Evolutionary conservation across 2,329 filamentous ascomycete species (phyloP), one percentile per base, ranked within the genome.

Genomic region (Dothiorella sarmentorum): DNA sequence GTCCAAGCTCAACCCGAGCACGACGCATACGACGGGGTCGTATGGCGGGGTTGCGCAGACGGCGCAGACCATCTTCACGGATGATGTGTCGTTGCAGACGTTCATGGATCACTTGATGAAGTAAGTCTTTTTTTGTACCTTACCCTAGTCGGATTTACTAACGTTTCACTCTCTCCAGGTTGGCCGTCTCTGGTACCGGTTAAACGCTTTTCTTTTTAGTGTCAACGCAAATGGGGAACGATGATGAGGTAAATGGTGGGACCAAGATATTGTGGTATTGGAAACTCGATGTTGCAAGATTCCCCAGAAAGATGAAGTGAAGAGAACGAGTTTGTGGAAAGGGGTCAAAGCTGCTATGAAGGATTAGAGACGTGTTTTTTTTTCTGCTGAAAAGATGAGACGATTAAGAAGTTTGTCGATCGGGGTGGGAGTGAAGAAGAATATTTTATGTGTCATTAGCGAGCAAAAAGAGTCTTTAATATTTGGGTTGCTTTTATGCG

Each of bases 51-150:
- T 93, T 49, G 86, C 89, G 27, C 90, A 93, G 69, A 92, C 89
- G 45, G 92, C 93, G 7, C 94, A 99, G 76, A 99, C 94, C 4
- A 99, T 99, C 68, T 99, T 99, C 78, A 99, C 94, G 0, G 94
- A 99, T 69, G 94, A 99, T 74, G 94, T 99, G 57, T 97, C 91
- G 57, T 79, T 99, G 71, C 93, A 97, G 76, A 97, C 93, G 1
- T 99, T 99, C 72, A 99, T 99, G 94, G 94, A 99, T 69, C 92
- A 97, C 77, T 80, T 99, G 72, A 99, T 99, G 94, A 99, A 99
- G 90, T 59, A 45, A 59, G 57, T 59, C 15, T 10, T 7, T 27
- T 33, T 15, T 29, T 6, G 2, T 13, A 3, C 11, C 9, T 4
- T 20, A 24, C 4, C 7, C 29, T 18, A 20, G 7, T 10, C 3